Base-by-base conservation (phyloP, 495 filamentous ascomycete genomes). In the Pyrenula aspistea region DNA sequence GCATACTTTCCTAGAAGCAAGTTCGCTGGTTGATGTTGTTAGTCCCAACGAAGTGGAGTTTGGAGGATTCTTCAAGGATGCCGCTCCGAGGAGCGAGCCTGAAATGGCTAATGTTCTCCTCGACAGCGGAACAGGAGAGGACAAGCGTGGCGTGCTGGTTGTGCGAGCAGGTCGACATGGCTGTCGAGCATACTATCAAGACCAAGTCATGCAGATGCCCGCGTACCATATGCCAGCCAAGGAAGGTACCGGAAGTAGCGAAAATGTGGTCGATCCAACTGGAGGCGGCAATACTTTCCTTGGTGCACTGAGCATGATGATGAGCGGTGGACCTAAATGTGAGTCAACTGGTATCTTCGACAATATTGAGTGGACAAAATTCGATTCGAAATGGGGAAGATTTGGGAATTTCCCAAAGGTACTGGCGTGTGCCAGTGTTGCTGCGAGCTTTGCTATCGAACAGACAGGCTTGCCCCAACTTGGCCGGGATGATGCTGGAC, bases 251-350 rank as follows among this genome's bases (percentile, higher is more conserved):
- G 31, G 4, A 8, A 66, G 53, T 53, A 51, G 69, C 56, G 62
- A 67, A 8, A 77, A 75, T 54, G 89, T 97, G 8, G 72, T 94
- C 15, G 93, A 98, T 68, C 91, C 92, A 0, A 98, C 93, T 0
- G 93, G 93, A n/a, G 93, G 91, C 21, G 93, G 93, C 0, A 98
- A 98, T 67, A 84, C 86, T 0, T 98, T 96, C 63, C 75, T 97
- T 0, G 93, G 93, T 8, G 93, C 80, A 2, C 64, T 96, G n/a
- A 89, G 85, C 1, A 68, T 95, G 58, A 19, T 24, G 8, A 8
- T 52, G 20, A 19, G 82, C 85, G 12, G 75, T 84, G 57, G 22
- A 21, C 4, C 20, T 24, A 10, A 24, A 10, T 20, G 8, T 24
- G 10, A 20, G 20, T 52, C 19, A 20, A 52, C n/a, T 64, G 50